These are phyloP conservation scores for Intubia oerlemansii DNA, from an alignment of 2,329 filamentous ascomycete species.

Conservation along the genomic window DNA sequence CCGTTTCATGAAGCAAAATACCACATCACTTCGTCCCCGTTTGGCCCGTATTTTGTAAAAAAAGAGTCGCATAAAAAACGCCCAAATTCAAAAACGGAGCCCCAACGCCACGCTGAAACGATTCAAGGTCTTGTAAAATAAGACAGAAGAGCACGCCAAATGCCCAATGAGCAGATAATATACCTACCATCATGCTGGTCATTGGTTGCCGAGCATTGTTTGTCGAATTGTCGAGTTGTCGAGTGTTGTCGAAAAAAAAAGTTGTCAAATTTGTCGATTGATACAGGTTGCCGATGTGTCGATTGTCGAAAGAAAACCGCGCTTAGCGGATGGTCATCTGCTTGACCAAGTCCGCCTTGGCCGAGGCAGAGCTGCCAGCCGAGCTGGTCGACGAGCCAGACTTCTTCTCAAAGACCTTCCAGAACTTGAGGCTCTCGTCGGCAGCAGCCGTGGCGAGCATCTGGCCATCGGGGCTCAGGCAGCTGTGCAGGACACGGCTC, in stretches of 20 bases:
- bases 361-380: conserved; percentile 43
- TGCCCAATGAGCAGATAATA: no score
- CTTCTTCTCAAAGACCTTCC: conserved; percentile 99
- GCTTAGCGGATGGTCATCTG: conserved; percentile 83
- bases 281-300: no score
- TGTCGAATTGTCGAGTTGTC: no score
- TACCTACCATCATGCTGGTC: conserved; percentile 24
- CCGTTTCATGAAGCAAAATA: no score
- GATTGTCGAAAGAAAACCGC: no score
- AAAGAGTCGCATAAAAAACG: no score
- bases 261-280: no score
- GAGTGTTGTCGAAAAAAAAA: no score
- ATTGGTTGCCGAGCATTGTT: no score
- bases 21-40: no score
- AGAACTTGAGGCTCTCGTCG: conserved; percentile 97
- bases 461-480: conserved; percentile 90
- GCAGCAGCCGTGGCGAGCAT: conserved; percentile 92
- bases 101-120: conserved; percentile 30
- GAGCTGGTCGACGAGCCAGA: conserved; percentile 47
- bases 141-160: conserved; percentile 5
- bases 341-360: conserved; percentile 74
- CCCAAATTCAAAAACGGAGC: no score
- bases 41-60: no score
- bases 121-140: conserved; percentile 6
- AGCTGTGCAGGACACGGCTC: conserved; percentile 89